Percentiles rank a stretch among this genome's conserved stretches.
These are phyloP conservation scores for Torrubiella hemipterigena DNA, from an alignment of 2,329 filamentous ascomycete species.

Conservation along the genomic window DNA sequence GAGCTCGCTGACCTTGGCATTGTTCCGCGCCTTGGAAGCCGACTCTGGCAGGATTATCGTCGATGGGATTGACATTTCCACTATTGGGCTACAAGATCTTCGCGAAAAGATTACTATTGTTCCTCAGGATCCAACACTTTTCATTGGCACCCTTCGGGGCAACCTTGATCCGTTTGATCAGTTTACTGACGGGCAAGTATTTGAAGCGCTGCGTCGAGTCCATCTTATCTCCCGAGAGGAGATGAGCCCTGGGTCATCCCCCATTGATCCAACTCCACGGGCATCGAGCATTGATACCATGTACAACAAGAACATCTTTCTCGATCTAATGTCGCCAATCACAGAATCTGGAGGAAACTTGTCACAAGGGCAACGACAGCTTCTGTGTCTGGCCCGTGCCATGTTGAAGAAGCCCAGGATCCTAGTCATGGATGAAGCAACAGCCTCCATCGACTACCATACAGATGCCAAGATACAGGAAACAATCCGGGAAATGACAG, in stretches of 20 bases:
- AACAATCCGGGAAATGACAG: neutral
- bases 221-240: slow-evolving; percentile 65
- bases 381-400: slow-evolving; percentile 84
- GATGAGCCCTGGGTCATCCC: slow-evolving; percentile 15
- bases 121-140: slow-evolving; percentile 90
- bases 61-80: slow-evolving; percentile 79
- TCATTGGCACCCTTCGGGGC: slow-evolving; percentile 80
- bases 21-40: slow-evolving; percentile 89
- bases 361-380: slow-evolving; percentile 89
- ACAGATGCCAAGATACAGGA: slow-evolving; percentile 34
- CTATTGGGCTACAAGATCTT: slow-evolving; percentile 85
- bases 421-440: slow-evolving; percentile 98
- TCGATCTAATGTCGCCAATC: slow-evolving; percentile 71
- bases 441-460: slow-evolving; percentile 91
- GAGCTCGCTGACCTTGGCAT: slow-evolving; percentile 81
- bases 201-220: slow-evolving; percentile 72
- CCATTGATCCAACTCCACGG: slow-evolving; percentile 8
- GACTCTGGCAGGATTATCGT: slow-evolving; percentile 82
- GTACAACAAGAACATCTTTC: slow-evolving; percentile 97
- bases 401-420: slow-evolving; percentile 86
- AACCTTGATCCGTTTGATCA: slow-evolving; percentile 88
- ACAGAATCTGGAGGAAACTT: slow-evolving; percentile 88
- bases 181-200: slow-evolving; percentile 86
- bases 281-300: slow-evolving; percentile 33
- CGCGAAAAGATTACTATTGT: slow-evolving; percentile 94